These are phyloP conservation scores for Suhomyces guaymorum DNA, from an alignment of 1,139 yeast genomes.

Conservation along the genomic window DNA sequence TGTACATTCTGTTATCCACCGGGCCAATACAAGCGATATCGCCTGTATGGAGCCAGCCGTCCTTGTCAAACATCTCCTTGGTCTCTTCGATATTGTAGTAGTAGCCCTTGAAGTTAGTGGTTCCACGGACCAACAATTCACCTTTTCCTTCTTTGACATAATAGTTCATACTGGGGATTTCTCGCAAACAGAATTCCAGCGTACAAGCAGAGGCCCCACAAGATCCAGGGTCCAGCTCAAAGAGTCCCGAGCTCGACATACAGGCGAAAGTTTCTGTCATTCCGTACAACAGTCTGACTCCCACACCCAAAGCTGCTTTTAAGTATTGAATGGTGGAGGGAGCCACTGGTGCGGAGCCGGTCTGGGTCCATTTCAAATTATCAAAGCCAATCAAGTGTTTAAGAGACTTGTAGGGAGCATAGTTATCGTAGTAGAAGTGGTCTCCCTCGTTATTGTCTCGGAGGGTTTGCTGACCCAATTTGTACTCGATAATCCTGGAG, in stretches of 20 bases:
- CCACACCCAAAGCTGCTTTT: constrained; percentile 22
- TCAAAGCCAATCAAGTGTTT: constrained; percentile 21
- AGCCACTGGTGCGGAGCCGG: constrained; percentile 25
- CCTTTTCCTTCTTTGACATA: constrained; percentile 40
- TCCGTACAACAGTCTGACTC: constrained; percentile 22
- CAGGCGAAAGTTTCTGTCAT: constrained; percentile 24
- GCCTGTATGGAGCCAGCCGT: constrained; percentile 54
- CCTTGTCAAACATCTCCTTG: constrained; percentile 51
- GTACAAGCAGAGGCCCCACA: constrained; percentile 16
- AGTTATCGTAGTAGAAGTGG: constrained; percentile 11
- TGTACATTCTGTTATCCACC: constrained; percentile 29
- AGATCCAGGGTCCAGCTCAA: constrained; percentile 21
- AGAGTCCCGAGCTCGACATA: constrained; percentile 13
- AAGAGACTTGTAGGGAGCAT: constrained; percentile 15
- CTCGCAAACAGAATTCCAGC: constrained; percentile 30
- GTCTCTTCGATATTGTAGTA: constrained; percentile 60
- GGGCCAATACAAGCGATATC: constrained; percentile 37
- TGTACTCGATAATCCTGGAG: constrained; percentile 16
- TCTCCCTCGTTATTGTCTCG: constrained; percentile 17
- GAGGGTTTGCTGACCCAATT: constrained; percentile 13
- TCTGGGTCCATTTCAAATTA: constrained; percentile 21
- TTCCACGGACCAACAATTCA: constrained; percentile 68
- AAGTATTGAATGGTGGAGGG: constrained; percentile 20
- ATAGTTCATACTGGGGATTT: constrained; percentile 67
- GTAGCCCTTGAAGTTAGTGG: constrained; percentile 62